Conservation (phyloP, 345 rosid species). For the Boechera stricta region DNA sequence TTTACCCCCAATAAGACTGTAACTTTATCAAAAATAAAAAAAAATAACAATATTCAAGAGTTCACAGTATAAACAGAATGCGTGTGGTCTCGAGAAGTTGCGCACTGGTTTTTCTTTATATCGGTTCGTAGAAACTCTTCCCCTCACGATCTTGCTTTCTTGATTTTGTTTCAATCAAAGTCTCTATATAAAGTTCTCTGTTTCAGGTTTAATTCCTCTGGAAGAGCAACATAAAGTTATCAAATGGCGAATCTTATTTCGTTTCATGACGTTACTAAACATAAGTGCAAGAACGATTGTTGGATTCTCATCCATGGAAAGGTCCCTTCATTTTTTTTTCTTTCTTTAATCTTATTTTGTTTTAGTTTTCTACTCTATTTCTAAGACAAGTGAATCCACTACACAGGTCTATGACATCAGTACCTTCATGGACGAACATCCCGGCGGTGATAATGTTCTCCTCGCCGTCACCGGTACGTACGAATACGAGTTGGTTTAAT, state of each 20-base stretch:
- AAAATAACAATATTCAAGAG: neutral
- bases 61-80: conserved; percentile 17
- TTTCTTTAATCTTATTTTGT: neutral
- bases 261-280: conserved; percentile 60
- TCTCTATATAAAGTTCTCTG: neutral
- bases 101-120: neutral
- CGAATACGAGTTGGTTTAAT: neutral
- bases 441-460: conserved; percentile 84
- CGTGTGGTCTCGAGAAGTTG: conserved; percentile 7
- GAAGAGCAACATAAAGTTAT: conserved; percentile 1
- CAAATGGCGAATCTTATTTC: conserved; percentile 49
- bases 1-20: neutral
- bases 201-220: conserved; percentile 7
- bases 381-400: neutral
- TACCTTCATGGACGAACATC: conserved; percentile 80
- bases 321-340: conserved; percentile 42
- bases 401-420: conserved; percentile 84
- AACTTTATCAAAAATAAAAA: neutral
- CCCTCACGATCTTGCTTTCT: conserved; percentile 3
- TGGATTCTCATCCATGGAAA: conserved; percentile 76
- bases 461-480: conserved; percentile 70
- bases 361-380: neutral
- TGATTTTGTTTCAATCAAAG: neutral
- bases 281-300: conserved; percentile 60
- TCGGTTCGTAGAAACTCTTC: conserved; percentile 31